Evolutionary conservation across 148 eudicot genomes (phyloP), one percentile per base, ranked within the genome.

Genomic region (Camellia sinensis): DNA sequence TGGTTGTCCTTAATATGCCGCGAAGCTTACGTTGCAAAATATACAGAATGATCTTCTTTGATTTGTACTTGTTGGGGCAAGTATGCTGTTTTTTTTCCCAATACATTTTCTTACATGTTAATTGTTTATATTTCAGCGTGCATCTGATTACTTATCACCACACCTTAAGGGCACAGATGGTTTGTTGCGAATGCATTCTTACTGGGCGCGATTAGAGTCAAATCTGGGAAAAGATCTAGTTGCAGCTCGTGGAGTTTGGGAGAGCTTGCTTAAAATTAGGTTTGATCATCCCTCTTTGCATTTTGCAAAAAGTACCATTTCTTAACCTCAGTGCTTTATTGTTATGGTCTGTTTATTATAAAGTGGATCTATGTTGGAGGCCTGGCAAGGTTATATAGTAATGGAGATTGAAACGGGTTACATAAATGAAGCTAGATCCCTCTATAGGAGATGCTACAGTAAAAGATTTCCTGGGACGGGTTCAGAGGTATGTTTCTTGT

Each of bases 201-300:
- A 96, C 76, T 96, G 99, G 99, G 93, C 95, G 45, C 92, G 87
- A 79, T 86, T 93, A 69, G 97, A 91, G 88, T 85, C 80, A 62
- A 87, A 78, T 72, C 80, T 92, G 69, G 92, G 90, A 50, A 89
- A 92, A 71, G 95, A 93, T 84, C 74, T 89, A 74, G 82, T 78
- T 80, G 98, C 98, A 79, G 98, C 98, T 77, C 99, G 99, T 68
- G 93, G 98, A 70, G 99, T 92, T 56, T 95, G 99, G 99, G 99
- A 96, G 57, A 90, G 88, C 90, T 86, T 96, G 85, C 92, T 96
- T 79, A 96, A 91, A 84, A 87, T 78, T 41, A 90, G 97, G 98
- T 93, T 50, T 62, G 84, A 54, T 18, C 19, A 74, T 78, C 17
- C 48, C 19, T 22, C n/a, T 61, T 64, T 67, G 65, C 81, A 70